phyloP scores from a whole-genome alignment of 2,329 filamentous ascomycete species.

The Alternaria angustiovoidea region DNA sequence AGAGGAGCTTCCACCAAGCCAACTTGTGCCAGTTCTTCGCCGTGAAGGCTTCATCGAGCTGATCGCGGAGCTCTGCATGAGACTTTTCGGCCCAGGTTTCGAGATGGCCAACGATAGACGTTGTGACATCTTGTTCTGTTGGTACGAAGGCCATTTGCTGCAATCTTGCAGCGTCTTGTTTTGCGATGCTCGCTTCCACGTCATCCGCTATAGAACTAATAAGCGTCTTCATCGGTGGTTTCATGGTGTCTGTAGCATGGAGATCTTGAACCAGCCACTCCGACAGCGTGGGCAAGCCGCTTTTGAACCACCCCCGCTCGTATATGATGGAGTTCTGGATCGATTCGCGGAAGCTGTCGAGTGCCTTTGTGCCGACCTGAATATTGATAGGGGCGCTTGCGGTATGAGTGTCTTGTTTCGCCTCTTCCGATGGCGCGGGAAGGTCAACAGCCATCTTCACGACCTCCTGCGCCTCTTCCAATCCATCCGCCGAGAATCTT shows the following conservation, averaged over 20 bases:
- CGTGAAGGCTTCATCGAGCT: conserved; percentile 79
- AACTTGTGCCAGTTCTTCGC: conserved; percentile 81
- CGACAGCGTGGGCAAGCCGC: conserved; percentile 70
- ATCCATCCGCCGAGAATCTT: conserved; percentile 50
- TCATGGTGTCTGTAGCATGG: conserved; percentile 59
- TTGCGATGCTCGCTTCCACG: conserved; percentile 60
- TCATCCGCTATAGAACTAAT: conserved; percentile 72
- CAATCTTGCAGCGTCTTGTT: conserved; percentile 56
- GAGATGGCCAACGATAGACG: conserved; percentile 66
- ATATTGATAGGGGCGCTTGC: conserved; percentile 65
- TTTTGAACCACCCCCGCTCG: conserved; percentile 76
- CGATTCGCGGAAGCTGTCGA: conserved; percentile 73
- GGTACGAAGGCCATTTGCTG: conserved; percentile 45
- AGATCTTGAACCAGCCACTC: conserved; percentile 66
- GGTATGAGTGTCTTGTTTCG: conserved; percentile 21
- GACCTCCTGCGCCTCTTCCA: conserved; percentile 54
- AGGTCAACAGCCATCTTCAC: conserved; percentile 67
- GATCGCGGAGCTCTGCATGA: conserved; percentile 82
- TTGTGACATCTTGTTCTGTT: conserved; percentile 55
- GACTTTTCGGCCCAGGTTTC: conserved; percentile 78
- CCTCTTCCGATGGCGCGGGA: conserved; percentile 53
- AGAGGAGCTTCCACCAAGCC: conserved; percentile 94
- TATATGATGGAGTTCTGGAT: conserved; percentile 75
- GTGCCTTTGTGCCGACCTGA: conserved; percentile 66
- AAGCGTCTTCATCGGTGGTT: conserved; percentile 71